Evolutionary conservation across 23 red algal genomes (phyloP), one percentile per base, ranked within the genome.

Genomic region (Pyropia haitanensis): DNA sequence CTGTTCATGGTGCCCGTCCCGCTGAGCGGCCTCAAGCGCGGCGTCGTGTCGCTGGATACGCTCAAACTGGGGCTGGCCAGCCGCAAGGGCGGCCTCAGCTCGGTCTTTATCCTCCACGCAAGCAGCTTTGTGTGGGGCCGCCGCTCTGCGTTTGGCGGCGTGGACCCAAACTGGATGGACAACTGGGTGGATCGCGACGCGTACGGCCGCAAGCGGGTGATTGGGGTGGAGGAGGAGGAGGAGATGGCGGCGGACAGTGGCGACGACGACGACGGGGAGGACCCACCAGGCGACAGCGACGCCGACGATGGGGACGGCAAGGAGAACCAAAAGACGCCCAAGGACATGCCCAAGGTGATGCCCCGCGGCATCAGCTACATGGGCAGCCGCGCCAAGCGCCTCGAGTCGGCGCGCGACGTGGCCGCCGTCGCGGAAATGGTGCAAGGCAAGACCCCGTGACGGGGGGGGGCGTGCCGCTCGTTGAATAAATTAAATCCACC

Each of bases 1-100:
- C 44, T 81, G 56, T 81, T 71, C 54, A 81, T 81, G 77, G 77
- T 81, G 27, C 77, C 77, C 20, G 77, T 81, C 17, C 64, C 65
- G 10, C 57, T 57, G 18, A 71, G 65, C 19, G 71, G 57, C 7
- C 61, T 81, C 65, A 81, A 81, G 56, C 59, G 60, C 14, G 79
- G 68, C 1, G 39, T 62, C 58, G 79, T 84, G 19, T 66, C 79
- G 27, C 59, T 84, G 56, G 69, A 84, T 72, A 74, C 73, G 79
- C 68, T 67, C 67, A 72, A 84, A 31, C 67, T 84, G 54, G 79
- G 69, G 30, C 65, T 73, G 8, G 73, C 79, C 17, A 84, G 65
- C 5, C 16, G 77, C 51, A 65, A 60, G 23, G 77, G 77, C 14
- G 77, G 77, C 33, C 65, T 81, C 39, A 71, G 64, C 27, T 63